Conservation (phyloP, 768 basidiomycete species). For the Suillus weaverae region DNA sequence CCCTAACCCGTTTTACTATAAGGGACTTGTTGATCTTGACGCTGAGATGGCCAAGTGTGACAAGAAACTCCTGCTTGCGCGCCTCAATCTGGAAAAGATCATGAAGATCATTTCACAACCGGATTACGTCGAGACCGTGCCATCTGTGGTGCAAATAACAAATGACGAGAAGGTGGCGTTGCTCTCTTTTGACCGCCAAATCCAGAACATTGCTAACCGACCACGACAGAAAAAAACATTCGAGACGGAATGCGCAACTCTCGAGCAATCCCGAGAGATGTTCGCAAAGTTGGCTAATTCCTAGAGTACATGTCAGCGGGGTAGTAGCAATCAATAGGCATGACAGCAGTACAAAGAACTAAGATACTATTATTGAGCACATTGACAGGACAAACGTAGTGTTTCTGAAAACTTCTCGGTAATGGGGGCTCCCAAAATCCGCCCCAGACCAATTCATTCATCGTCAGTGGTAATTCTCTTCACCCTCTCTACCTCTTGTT, state of each 20-base stretch:
- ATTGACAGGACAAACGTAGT: neutral
- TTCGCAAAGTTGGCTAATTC: slow-evolving; percentile 53
- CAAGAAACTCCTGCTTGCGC: slow-evolving; percentile 81
- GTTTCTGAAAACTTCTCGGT: neutral
- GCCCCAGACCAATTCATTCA: neutral
- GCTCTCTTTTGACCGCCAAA: neutral
- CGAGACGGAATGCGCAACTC: slow-evolving; percentile 76
- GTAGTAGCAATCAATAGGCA: neutral
- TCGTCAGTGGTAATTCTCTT: neutral
- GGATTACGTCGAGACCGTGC: slow-evolving; percentile 80
- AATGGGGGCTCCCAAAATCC: neutral
- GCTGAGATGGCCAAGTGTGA: slow-evolving; percentile 86
- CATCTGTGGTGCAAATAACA: slow-evolving; percentile 65
- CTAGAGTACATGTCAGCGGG: neutral
- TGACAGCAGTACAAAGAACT: neutral
- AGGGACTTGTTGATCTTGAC: slow-evolving; percentile 91
- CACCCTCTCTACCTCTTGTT: neutral
- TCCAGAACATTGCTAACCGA: slow-evolving; percentile 4
- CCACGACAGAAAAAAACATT: slow-evolving; percentile 64
- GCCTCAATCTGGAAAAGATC: slow-evolving; percentile 73
- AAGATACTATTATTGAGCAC: neutral
- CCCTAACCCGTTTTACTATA: slow-evolving; percentile 3
- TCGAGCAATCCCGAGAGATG: slow-evolving; percentile 72
- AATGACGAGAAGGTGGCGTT: slow-evolving; percentile 79
- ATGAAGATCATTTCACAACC: slow-evolving; percentile 67